Percentiles rank a stretch among this genome's conserved stretches.
These are phyloP conservation scores for Globisporangium abappressorium DNA, from an alignment of 352 stramenopile species.

Conservation along the genomic window DNA sequence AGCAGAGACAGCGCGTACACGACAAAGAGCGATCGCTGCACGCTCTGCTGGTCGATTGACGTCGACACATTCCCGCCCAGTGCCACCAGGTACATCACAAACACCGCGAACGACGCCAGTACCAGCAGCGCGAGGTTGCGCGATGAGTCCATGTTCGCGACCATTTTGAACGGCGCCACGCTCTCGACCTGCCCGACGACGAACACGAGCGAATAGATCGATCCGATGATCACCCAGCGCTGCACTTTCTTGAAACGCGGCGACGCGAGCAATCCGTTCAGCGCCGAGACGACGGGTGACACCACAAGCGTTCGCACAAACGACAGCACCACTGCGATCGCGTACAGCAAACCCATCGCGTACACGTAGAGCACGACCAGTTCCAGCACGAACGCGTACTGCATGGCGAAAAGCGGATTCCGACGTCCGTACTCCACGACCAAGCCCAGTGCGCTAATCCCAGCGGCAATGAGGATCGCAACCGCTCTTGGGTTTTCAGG, in stretches of 20 bases:
- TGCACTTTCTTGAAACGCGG: conserved; percentile 28
- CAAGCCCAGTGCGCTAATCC: conserved; percentile 2
- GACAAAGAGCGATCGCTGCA: conserved; percentile 57
- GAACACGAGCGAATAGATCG: conserved; percentile 37
- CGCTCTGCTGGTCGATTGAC: conserved; percentile 46
- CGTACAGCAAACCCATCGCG: conserved; percentile 56
- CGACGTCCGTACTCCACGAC: conserved; percentile 12
- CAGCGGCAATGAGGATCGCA: conserved; percentile 1
- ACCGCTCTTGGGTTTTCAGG: background rate
- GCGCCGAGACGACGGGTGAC: conserved; percentile 28
- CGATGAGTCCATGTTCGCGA: conserved; percentile 21
- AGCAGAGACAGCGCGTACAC: conserved; percentile 51
- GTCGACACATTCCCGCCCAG: conserved; percentile 37
- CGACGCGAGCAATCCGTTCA: conserved; percentile 17
- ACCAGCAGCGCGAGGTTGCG: conserved; percentile 51
- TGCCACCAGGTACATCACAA: conserved; percentile 46
- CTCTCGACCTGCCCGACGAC: conserved; percentile 36
- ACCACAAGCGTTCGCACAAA: conserved; percentile 36
- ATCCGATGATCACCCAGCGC: conserved; percentile 48
- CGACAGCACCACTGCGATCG: conserved; percentile 34
- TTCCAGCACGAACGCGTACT: conserved; percentile 26
- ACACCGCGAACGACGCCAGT: conserved; percentile 39
- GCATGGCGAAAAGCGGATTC: conserved; percentile 6
- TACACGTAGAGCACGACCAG: conserved; percentile 48
- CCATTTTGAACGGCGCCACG: conserved; percentile 24